phyloP scores from a whole-genome alignment of 139 green algal species.

The Zygnema cylindricum region DNA sequence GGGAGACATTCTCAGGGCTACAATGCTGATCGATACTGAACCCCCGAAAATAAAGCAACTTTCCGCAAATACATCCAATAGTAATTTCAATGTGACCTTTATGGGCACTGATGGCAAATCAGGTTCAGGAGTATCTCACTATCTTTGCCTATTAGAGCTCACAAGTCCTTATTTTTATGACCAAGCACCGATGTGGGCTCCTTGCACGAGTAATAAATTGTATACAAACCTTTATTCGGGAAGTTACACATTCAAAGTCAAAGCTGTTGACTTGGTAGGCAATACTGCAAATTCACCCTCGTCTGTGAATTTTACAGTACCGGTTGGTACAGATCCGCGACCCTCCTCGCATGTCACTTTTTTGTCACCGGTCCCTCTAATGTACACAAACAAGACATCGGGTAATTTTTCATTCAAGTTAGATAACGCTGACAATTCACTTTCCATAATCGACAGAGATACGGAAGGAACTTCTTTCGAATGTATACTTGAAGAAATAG shows the following conservation, averaged over 20 bases:
- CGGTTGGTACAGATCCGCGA: background rate
- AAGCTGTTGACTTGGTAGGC: background rate
- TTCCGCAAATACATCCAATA: background rate
- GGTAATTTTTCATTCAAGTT: background rate
- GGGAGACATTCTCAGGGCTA: background rate
- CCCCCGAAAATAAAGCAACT: background rate
- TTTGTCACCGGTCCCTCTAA: background rate
- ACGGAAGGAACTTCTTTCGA: background rate
- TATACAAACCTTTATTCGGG: conserved; percentile 4
- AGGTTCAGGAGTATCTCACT: background rate
- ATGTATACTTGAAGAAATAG: background rate
- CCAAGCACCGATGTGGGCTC: background rate
- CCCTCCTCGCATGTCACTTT: background rate
- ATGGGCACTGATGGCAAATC: background rate
- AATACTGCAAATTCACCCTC: background rate
- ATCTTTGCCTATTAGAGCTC: background rate
- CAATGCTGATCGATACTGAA: background rate
- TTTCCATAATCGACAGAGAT: background rate
- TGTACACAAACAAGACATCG: background rate
- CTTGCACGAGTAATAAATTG: background rate
- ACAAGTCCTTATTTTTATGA: background rate
- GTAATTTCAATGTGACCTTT: background rate
- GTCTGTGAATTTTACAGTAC: background rate
- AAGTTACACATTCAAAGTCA: conserved; percentile 22
- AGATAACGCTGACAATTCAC: background rate